phyloP scores from a whole-genome alignment of 805 yeast genomes.

The Isabelozyma rhagii region DNA sequence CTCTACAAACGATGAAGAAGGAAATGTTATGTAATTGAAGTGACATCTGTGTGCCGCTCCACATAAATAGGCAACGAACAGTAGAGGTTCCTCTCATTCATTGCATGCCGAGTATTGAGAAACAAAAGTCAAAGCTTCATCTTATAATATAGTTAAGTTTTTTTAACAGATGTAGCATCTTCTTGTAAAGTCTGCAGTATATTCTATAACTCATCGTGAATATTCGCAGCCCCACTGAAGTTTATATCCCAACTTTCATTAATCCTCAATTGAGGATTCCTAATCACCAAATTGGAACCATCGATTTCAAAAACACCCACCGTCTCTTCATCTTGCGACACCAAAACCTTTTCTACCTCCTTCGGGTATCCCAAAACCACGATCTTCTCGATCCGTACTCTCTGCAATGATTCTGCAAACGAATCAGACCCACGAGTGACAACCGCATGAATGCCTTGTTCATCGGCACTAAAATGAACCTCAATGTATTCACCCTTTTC shows the following conservation, averaged over 20 bases:
- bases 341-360: slow-evolving; percentile 14
- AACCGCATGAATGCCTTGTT: slow-evolving; percentile 20
- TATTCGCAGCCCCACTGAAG: slow-evolving; percentile 5
- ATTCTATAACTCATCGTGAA: slow-evolving; percentile 25
- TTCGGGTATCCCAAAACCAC: slow-evolving; percentile 40
- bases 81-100: too few relatives aligned
- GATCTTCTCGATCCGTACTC: slow-evolving; percentile 52
- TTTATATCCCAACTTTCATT: slow-evolving; percentile 47
- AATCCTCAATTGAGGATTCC: slow-evolving; percentile 50
- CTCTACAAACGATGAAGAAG: not conserved
- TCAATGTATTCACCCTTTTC: slow-evolving; percentile 47
- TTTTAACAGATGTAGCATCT: too few relatives aligned
- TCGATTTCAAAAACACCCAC: slow-evolving; percentile 4
- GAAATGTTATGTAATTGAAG: not conserved
- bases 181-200: too few relatives aligned
- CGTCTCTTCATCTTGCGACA: slow-evolving; percentile 36
- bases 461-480: slow-evolving; percentile 37
- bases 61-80: too few relatives aligned
- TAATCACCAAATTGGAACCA: slow-evolving; percentile 25
- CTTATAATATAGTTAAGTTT: too few relatives aligned
- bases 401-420: slow-evolving; percentile 19
- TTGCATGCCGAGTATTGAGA: too few relatives aligned
- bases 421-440: slow-evolving; percentile 5
- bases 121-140: too few relatives aligned
- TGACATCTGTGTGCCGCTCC: not conserved